Evolutionary conservation across 257 asterid genomes (phyloP), one percentile per base, ranked within the genome.

Genomic region (Penstemon newberryi): DNA sequence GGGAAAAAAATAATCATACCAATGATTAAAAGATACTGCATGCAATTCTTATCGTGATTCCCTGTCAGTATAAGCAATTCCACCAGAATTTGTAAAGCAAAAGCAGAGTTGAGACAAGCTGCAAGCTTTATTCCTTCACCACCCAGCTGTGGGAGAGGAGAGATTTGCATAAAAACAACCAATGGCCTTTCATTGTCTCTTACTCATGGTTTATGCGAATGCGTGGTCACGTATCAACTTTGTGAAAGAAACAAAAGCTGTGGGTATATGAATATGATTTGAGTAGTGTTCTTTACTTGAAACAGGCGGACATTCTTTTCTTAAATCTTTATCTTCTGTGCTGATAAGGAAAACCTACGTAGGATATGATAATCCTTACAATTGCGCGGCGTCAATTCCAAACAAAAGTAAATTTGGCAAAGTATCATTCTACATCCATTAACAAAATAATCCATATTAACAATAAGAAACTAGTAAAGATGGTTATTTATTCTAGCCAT

Each of bases 301-400:
- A 60, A 69, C 62, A 43, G 42, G 43, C 52, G 58, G 80, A 67
- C 69, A 66, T 73, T 67, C 80, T 75, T 71, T 71, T 63, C 69
- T 10, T 47, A 70, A 37, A 60, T 66, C 73, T 36, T 72, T 61
- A 67, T 74, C 77, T 46, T 66, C 63, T 58, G 39, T 41, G 51
- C 66, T 53, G 83, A 79, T 79, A 79, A 79, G 83, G 73, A 79
- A 67, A 78, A 25, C 33, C 80, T 73, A 71, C 77, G 67, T 74
- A 66, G 70, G 79, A 74, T 64, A 57, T 50, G 75, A 67, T 70
- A 61, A 79, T 43, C 77, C 63, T 66, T 72, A 39, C 42, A 53
- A 47, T 7, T 62, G 68, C 55, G 60, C 71, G 55, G 37, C 72
- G 51, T 41, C 69, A 19, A 45, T 66, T 69, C 71, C 57, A 67